Base-by-base conservation (phyloP, 1,284 basidiomycete species). In the Lignosus rhinocerotis region DNA sequence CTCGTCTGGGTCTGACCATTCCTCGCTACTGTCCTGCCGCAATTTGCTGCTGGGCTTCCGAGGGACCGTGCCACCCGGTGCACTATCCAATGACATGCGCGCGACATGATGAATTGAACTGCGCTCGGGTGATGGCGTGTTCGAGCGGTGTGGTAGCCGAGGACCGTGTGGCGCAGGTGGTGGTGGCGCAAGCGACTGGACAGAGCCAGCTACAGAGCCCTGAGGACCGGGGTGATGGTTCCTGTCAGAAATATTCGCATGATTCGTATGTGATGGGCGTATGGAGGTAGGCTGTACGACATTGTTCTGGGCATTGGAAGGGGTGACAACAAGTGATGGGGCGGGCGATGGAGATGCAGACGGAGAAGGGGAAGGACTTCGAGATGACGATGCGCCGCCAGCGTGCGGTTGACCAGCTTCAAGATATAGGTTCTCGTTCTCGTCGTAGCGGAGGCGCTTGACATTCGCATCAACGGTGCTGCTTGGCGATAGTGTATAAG, bases 141-240 rank as follows among this genome's bases (percentile, higher is more conserved):
- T 79, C 16, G 87, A 84, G 14, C 78, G 76, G 63, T 77, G 78
- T 3, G 77, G 78, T 0, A 79, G 82, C 17, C 88, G 86, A 33
- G 89, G 88, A 0, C 89, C 89, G 56, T 87, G 79, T 1, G 86
- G 86, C 1, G 83, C 82, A 14, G 81, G 79, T 30, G 84, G 87
- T 2, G 88, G 87, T 2, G 86, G 85, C 0, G 82, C 84, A 25
- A 89, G 78, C 2, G 77, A 73, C 39, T 75, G 75, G 10, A 67
- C 62, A 11, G 71, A n/a, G n/a, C n/a, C n/a, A n/a, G n/a, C n/a
- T n/a, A n/a, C n/a, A n/a, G n/a, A 65, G 17, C 56, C 56, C n/a
- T 64, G 62, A 30, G 59, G 41, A 21, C 43, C 44, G 2, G 61
- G 55, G 25, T 65, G 67, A 14, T 51, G 45, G 64, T 62, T 51